These are phyloP conservation scores for Pyricularia grisea DNA, from an alignment of 2,329 filamentous ascomycete genomes.

Conservation along the genomic window DNA sequence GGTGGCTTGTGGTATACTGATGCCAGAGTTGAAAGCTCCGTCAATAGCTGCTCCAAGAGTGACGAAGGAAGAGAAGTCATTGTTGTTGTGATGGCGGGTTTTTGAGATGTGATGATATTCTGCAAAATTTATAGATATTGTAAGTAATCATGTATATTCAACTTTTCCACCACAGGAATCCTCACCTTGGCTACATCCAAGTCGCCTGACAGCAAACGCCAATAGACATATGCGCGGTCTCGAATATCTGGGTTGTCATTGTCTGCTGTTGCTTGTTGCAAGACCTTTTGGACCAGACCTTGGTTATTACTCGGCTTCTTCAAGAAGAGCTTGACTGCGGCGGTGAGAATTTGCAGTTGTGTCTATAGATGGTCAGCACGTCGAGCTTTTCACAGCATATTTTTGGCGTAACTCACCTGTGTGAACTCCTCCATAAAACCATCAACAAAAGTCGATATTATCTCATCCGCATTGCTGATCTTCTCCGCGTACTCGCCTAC, in stretches of 20 bases:
- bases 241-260: constrained; percentile 97
- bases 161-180: background rate
- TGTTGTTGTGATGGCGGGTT: constrained; percentile 88
- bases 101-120: constrained; percentile 86
- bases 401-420: constrained; percentile 46
- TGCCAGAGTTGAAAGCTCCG: constrained; percentile 85
- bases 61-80: constrained; percentile 80
- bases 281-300: constrained; percentile 83
- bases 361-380: constrained; percentile 43
- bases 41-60: constrained; percentile 81
- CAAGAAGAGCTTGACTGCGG: constrained; percentile 93
- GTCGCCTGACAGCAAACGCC: constrained; percentile 89
- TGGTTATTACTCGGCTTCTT: constrained; percentile 94
- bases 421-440: constrained; percentile 95
- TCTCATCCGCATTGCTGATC: constrained; percentile 97
- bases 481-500: constrained; percentile 99
- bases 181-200: constrained; percentile 76
- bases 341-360: constrained; percentile 95
- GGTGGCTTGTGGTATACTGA: constrained; percentile 98
- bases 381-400: background rate
- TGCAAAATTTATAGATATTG: constrained; percentile 22
- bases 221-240: constrained; percentile 96
- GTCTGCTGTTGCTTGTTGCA: constrained; percentile 85
- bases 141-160: background rate
- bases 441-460: constrained; percentile 83